Evolutionary conservation across 805 yeast species (phyloP).

Genomic region (Wickerhamiella bombiphila): DNA sequence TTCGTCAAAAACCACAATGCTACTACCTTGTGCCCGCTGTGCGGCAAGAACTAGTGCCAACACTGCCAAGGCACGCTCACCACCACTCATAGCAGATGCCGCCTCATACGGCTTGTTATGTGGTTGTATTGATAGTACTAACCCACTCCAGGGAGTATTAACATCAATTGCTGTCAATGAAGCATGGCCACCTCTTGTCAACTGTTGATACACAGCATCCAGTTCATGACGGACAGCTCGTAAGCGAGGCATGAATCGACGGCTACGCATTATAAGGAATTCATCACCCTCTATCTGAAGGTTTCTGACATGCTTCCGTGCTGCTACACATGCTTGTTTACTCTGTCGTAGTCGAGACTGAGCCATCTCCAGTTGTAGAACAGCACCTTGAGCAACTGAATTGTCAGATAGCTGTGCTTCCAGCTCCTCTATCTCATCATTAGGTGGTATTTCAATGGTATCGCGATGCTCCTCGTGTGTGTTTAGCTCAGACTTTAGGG

Average conservation of each 20-base stretch:
- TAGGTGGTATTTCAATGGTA: neutral
- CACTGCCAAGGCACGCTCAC: slow-evolving; percentile 95
- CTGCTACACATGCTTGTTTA: neutral
- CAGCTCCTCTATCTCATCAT: neutral
- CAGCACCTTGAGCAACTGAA: neutral
- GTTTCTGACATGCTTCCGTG: neutral
- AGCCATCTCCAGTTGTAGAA: neutral
- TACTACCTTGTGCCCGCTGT: slow-evolving; percentile 83
- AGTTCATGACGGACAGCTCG: neutral
- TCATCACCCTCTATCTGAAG: neutral
- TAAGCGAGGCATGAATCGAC: neutral
- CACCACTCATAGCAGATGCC: slow-evolving; percentile 88
- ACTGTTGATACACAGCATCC: slow-evolving; percentile 68
- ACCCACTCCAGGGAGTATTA: slow-evolving; percentile 81
- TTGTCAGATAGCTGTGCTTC: neutral
- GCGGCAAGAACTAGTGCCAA: slow-evolving; percentile 81
- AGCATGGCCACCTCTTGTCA: slow-evolving; percentile 69
- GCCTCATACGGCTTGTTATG: slow-evolving; percentile 87
- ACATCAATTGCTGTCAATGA: slow-evolving; percentile 73
- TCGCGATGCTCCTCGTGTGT: neutral
- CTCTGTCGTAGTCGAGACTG: neutral
- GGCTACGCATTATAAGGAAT: neutral
- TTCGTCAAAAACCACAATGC: slow-evolving; percentile 90
- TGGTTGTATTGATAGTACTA: slow-evolving; percentile 88
- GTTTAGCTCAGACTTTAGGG: neutral